Conservation (phyloP, 352 stramenopile species). For the Phytophthora agathidicida region DNA sequence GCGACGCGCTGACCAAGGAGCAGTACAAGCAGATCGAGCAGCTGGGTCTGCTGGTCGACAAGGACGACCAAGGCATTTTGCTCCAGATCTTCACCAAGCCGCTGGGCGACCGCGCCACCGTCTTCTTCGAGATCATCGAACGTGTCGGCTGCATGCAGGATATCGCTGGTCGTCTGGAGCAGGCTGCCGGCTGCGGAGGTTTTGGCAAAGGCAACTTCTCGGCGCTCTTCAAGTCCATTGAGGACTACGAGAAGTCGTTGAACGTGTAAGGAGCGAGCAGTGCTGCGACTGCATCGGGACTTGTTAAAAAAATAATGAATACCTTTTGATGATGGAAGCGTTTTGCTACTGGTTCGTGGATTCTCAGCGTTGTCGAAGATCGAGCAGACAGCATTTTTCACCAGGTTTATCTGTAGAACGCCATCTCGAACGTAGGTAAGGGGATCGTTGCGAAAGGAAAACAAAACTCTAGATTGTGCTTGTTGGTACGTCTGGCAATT, state of each 20-base stretch:
- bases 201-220: constrained; percentile 95
- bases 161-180: constrained; percentile 73
- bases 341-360: too few species aligned
- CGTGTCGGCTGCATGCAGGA: constrained; percentile 89
- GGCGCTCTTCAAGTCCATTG: constrained; percentile 93
- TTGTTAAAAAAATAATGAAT: constrained; percentile 3
- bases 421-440: too few species aligned
- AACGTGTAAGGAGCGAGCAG: constrained; percentile 56
- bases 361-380: too few species aligned
- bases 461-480: too few species aligned
- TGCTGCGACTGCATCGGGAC: background rate
- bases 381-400: too few species aligned
- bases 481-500: constrained; percentile 10
- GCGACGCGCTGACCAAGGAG: constrained; percentile 73
- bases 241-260: constrained; percentile 88
- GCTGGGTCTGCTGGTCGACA: constrained; percentile 94
- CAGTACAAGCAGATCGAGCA: constrained; percentile 94
- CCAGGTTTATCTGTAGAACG: too few species aligned
- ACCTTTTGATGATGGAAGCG: background rate
- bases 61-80: constrained; percentile 95
- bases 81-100: constrained; percentile 94
- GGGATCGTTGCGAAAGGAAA: too few species aligned
- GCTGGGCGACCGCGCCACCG: constrained; percentile 82
- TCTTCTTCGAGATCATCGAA: constrained; percentile 95
- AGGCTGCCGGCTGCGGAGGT: constrained; percentile 81